These are phyloP conservation scores for Neophaeococcomyces aloes DNA, from an alignment of 2,329 filamentous ascomycete species.

Conservation along the genomic window DNA sequence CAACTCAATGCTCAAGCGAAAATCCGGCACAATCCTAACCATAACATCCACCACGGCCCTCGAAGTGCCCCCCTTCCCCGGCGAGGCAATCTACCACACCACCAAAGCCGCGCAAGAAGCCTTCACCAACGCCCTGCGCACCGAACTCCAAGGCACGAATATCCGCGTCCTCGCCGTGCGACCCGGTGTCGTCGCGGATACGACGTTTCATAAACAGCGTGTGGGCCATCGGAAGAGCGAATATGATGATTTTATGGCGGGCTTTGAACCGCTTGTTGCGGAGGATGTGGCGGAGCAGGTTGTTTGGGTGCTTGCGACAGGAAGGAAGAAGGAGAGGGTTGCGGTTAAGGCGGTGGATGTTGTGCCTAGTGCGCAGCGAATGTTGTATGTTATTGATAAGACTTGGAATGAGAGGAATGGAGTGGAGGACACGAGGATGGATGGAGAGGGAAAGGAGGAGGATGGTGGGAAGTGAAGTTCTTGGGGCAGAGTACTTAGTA, in stretches of 20 bases:
- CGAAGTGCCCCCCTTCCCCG: conserved; percentile 39
- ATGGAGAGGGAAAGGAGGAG: no score
- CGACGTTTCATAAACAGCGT: conserved; percentile 39
- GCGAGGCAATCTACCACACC: conserved; percentile 41
- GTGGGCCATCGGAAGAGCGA: conserved; percentile 35
- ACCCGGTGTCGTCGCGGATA: conserved; percentile 37
- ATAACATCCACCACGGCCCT: conserved; percentile 39
- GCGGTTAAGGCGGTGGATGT: conserved; percentile 40
- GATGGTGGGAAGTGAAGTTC: no score
- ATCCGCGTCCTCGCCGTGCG: conserved; percentile 39
- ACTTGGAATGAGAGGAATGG: conserved; percentile 22
- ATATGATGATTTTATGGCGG: conserved; percentile 37
- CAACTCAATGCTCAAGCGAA: conserved; percentile 30
- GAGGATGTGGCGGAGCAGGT: conserved; percentile 36
- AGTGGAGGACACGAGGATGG: conserved; percentile 1
- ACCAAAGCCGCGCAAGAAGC: conserved; percentile 40
- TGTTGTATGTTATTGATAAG: conserved; percentile 26
- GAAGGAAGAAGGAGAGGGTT: conserved; percentile 26
- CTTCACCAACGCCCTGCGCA: conserved; percentile 41
- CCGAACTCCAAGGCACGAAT: conserved; percentile 37
- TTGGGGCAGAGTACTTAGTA: no score
- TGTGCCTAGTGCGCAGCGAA: conserved; percentile 33
- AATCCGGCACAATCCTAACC: conserved; percentile 39
- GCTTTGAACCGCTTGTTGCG: conserved; percentile 35
- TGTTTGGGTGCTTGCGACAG: conserved; percentile 33